These are phyloP conservation scores for Colletotrichum costaricense DNA, from an alignment of 2,329 filamentous ascomycete genomes.

Conservation along the genomic window DNA sequence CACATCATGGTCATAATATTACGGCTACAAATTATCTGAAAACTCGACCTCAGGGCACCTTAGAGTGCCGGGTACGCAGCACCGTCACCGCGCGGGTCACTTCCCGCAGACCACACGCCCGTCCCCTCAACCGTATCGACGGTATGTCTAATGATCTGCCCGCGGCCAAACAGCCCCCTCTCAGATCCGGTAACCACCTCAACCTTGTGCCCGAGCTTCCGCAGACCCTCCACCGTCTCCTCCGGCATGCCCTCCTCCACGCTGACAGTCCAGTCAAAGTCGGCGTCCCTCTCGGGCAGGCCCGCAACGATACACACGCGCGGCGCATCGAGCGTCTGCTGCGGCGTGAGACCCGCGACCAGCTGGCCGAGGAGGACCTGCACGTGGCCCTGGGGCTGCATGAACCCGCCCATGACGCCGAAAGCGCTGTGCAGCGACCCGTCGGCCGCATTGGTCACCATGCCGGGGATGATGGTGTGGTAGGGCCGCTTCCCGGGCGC, in stretches of 20 bases:
- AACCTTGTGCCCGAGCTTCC: slow-evolving; percentile 78
- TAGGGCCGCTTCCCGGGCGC: slow-evolving; percentile 90
- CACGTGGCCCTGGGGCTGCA: slow-evolving; percentile 97
- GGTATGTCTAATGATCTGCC: slow-evolving; percentile 85
- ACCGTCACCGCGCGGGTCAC: slow-evolving; percentile 89
- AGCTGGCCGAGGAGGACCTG: slow-evolving; percentile 93
- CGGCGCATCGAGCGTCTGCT: slow-evolving; percentile 90
- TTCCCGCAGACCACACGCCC: slow-evolving; percentile 87
- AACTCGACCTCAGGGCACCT: not conserved
- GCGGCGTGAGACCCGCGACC: slow-evolving; percentile 82
- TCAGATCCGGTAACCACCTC: slow-evolving; percentile 73
- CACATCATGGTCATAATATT: not conserved
- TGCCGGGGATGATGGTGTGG: slow-evolving; percentile 95
- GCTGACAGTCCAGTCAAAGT: slow-evolving; percentile 74
- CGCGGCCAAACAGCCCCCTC: slow-evolving; percentile 82
- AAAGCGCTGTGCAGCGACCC: slow-evolving; percentile 85
- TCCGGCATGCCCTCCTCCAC: slow-evolving; percentile 85
- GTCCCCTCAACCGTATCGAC: slow-evolving; percentile 75
- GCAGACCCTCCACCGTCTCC: slow-evolving; percentile 75
- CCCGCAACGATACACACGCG: slow-evolving; percentile 88
- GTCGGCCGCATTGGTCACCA: slow-evolving; percentile 83
- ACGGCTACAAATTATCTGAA: not conserved
- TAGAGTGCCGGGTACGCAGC: slow-evolving; percentile 63
- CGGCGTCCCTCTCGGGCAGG: slow-evolving; percentile 70
- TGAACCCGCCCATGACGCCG: slow-evolving; percentile 98